Percentiles rank a stretch among this genome's conserved stretches.
Conservation (phyloP, 2,329 filamentous ascomycete species). For the Madurella fahalii region DNA sequence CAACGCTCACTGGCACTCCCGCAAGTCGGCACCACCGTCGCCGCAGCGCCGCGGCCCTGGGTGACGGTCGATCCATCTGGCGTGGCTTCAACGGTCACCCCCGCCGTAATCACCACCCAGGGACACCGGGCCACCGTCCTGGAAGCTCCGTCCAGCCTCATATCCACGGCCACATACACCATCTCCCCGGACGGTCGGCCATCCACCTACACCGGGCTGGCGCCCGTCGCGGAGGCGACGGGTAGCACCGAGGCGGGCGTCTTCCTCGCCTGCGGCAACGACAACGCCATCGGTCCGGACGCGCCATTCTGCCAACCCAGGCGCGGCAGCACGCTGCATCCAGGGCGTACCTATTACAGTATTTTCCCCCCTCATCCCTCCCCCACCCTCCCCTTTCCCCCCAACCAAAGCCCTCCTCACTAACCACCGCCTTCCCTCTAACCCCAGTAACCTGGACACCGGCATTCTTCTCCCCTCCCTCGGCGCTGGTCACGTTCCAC, state of each 20-base stretch:
- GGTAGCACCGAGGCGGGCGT: constrained; percentile 23
- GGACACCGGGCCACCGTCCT: constrained; percentile 29
- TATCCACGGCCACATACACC: constrained; percentile 29
- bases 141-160: constrained; percentile 29
- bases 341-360: constrained; percentile 34
- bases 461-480: constrained; percentile 24
- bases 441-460: constrained; percentile 33
- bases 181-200: constrained; percentile 25
- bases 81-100: constrained; percentile 28
- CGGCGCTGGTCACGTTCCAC: constrained; percentile 21
- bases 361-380: too few relatives aligned
- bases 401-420: neutral
- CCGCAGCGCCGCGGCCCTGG: constrained; percentile 25
- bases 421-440: neutral
- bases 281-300: constrained; percentile 24
- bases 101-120: constrained; percentile 26
- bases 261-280: constrained; percentile 31
- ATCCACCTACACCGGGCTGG: constrained; percentile 31
- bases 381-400: neutral
- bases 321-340: constrained; percentile 28
- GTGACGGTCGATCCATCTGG: constrained; percentile 31
- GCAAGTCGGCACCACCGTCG: constrained; percentile 13
- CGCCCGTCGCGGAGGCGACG: constrained; percentile 31
- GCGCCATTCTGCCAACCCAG: constrained; percentile 34
- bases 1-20: constrained; percentile 23